Percentiles rank a stretch among this genome's conserved stretches.
Evolutionary conservation across 2,329 filamentous ascomycete genomes (phyloP).

Genomic region (Raffaelea arxii): DNA sequence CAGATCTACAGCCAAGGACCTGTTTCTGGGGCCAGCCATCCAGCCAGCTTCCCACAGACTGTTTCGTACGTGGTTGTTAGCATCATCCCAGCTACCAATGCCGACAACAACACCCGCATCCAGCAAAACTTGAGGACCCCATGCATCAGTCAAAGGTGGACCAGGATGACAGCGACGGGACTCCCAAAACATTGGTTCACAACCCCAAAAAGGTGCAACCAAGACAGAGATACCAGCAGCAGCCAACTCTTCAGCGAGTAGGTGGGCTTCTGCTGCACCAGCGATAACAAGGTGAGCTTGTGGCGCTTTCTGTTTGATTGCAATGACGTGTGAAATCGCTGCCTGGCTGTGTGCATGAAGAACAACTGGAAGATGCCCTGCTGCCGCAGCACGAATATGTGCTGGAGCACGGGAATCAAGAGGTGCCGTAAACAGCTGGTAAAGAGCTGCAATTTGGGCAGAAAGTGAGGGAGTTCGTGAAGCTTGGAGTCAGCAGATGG

Average conservation of each 20-base stretch:
- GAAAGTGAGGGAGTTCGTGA: constrained; percentile 1
- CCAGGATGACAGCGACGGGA: constrained; percentile 27
- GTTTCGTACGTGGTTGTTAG: constrained; percentile 2
- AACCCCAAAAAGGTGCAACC: constrained; percentile 17
- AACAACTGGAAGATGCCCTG: constrained; percentile 28
- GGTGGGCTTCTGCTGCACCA: constrained; percentile 24
- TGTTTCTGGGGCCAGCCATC: constrained; percentile 11
- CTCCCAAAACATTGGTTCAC: constrained; percentile 26
- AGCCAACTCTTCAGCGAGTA: constrained; percentile 21
- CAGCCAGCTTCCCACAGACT: constrained; percentile 2
- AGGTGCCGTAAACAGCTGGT: background rate
- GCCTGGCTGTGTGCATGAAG: constrained; percentile 28
- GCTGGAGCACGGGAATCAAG: background rate
- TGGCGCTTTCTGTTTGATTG: constrained; percentile 25
- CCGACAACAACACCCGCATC: constrained; percentile 25
- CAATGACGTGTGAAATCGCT: constrained; percentile 17
- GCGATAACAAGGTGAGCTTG: constrained; percentile 24
- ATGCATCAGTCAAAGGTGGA: constrained; percentile 23
- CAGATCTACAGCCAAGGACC: constrained; percentile 22
- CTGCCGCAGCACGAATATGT: constrained; percentile 10
- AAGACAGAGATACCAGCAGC: constrained; percentile 31
- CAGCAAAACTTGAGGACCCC: constrained; percentile 18
- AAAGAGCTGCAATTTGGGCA: background rate
- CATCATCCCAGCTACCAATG: constrained; percentile 2
- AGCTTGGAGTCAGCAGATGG: background rate